Evolutionary conservation across 177 flowering plant species (phyloP), one percentile per base, ranked within the genome.

Genomic region (Viscum album): DNA sequence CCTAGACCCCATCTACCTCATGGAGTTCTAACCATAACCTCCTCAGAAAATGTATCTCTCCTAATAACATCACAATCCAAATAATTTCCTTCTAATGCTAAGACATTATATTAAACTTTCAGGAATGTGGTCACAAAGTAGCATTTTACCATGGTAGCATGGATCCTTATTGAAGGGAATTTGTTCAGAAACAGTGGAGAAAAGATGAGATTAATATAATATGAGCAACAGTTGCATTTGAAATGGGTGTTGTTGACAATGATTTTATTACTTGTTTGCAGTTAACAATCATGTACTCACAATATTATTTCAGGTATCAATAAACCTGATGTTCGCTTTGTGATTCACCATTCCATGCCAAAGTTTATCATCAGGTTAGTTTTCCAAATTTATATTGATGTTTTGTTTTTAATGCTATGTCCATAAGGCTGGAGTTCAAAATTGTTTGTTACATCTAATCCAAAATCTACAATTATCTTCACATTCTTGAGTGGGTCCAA

Each of bases 191-290:
- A 72, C 99, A 95, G 74, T 95, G 99, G 98, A 95, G 99, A 85
- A 95, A 86, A 78, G 97, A 95, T 81, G 96, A 92, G 69, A 85
- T 89, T 68, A 89, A 92, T 68, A 87, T 95, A 52, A 95, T 95
- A 32, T 95, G 99, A 82, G 98, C 99, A 39, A 95, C 99, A 8
- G 96, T 95, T 71, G 99, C 99, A 54, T 95, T 95, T 82, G 99
- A 98, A 62, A 95, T 95, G 99, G 99, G 99, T 95, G 85, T 65
- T 26, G 19, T 66, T 60, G 21, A 65, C 37, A 43, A 34, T 66
- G 64, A 65, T 75, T 32, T 29, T 66, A 75, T 34, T 69, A 60
- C 23, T 12, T 45, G 33, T 35, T 35, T 68, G 24, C 30, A 45
- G 34, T 63, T 64, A 32, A 39, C 19, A 32, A 35, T 21, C 39